Conservation (phyloP, 179 eudicot genomes). For the Vitellaria paradoxa region DNA sequence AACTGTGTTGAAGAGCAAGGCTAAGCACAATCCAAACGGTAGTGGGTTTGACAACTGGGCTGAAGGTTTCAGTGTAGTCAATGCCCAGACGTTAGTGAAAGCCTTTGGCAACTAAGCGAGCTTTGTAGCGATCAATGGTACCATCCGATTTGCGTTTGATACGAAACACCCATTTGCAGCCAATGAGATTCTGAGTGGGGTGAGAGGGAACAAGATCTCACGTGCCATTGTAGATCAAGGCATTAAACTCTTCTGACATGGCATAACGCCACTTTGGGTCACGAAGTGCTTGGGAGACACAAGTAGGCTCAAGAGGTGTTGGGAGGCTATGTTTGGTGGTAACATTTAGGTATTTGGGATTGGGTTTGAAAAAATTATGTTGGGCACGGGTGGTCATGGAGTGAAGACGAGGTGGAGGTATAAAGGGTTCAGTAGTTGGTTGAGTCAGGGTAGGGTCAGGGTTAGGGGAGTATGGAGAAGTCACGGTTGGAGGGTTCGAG, state of each 20-base stretch:
- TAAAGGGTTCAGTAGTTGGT: too few relatives aligned
- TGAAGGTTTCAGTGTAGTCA: neutral
- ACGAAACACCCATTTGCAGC: conserved; percentile 2
- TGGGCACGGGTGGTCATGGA: neutral
- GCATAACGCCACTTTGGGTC: neutral
- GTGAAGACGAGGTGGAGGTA: neutral
- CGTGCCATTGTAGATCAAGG: neutral
- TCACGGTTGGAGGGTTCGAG: too few relatives aligned
- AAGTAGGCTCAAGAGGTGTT: neutral
- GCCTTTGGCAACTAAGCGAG: neutral
- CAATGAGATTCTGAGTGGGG: neutral
- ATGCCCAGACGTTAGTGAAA: neutral
- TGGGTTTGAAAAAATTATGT: neutral
- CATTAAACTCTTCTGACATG: neutral
- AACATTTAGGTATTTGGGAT: neutral
- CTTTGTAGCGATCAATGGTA: neutral
- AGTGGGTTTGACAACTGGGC: neutral
- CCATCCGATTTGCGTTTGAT: neutral
- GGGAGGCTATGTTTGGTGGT: neutral
- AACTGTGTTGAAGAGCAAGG: neutral
- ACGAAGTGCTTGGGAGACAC: neutral
- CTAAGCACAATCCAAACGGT: neutral
- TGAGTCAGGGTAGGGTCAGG: neutral
- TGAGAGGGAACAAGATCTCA: neutral
- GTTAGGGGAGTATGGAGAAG: neutral